Evolutionary conservation across 352 stramenopile species (phyloP), one percentile per base, ranked within the genome.

Genomic region (Phytophthora nicotianae): DNA sequence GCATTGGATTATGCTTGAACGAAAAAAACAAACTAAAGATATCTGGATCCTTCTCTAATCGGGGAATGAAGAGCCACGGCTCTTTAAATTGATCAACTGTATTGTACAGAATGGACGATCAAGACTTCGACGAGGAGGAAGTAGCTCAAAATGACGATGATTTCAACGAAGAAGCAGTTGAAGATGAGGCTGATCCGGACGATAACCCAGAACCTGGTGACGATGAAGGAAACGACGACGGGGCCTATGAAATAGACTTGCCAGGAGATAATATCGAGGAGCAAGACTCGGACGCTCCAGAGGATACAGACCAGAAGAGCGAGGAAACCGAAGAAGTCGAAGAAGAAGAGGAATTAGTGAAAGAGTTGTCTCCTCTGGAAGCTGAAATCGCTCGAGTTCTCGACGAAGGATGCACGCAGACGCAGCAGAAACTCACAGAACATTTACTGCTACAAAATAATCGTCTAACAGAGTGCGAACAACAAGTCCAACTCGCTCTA

Each of bases 321-420:
- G 29, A 40, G 49, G 13, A 32, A 37, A 38, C 32, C 20, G 19
- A 35, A 1, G 19, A 53, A 50, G n/a, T 46, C 38, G 42, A n/a
- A 2, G 26, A 45, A 16, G 8, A 37, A 0, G 57, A 58, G 2
- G 50, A 65, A 45, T 26, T 32, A 1, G 50, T 64, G 40, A 37
- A 26, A 11, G 51, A 72, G 13, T 4, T 72, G n/a, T 68, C 51
- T 3, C 19, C 38, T 16, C 21, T 70, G 19, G 50, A 66, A 38
- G 54, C 24, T 21, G 50, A 62, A 52, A 58, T 79, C 24, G 49
- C 50, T 27, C 50, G 43, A n/a, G 62, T 63, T 19, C 49, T 80
- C n/a, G 65, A 68, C 17, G 53, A 65, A 50, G 53, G 55, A 11
- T 68, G 53, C 16, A 35, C 33, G 1, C 26, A 38, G 5, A 29